Percentiles rank a stretch among this genome's conserved stretches.
Evolutionary conservation across 306 rosid genomes (phyloP).

Genomic region (Casuarina glauca): DNA sequence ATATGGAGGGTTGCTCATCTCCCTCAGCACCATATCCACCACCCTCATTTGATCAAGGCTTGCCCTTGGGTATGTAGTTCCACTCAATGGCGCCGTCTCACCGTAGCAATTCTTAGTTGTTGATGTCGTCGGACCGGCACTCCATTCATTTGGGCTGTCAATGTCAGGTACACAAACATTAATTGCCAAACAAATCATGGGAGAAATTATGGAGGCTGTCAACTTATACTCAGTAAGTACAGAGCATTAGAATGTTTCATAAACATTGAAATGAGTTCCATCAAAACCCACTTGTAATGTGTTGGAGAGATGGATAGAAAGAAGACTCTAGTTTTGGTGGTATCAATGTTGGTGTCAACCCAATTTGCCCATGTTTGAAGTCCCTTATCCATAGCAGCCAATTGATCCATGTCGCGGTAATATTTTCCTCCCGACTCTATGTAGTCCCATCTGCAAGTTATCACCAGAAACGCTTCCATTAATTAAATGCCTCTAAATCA

Average conservation of each 20-base stretch:
- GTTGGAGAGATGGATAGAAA: conserved; percentile 87
- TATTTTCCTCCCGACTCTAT: conserved; percentile 73
- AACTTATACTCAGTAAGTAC: not conserved
- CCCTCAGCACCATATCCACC: conserved; percentile 46
- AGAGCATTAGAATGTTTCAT: not conserved
- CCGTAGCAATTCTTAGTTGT: conserved; percentile 41
- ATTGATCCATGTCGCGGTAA: conserved; percentile 81
- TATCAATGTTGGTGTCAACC: conserved; percentile 74
- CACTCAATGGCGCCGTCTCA: conserved; percentile 23
- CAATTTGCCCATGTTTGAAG: conserved; percentile 91
- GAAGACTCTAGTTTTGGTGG: conserved; percentile 63
- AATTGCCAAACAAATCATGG: not conserved
- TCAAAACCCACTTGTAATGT: conserved; percentile 60
- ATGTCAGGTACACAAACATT: not conserved
- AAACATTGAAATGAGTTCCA: too few relatives aligned
- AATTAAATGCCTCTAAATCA: not conserved
- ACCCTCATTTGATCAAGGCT: conserved; percentile 57
- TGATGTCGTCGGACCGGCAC: conserved; percentile 35
- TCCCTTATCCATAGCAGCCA: conserved; percentile 83
- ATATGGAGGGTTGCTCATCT: conserved; percentile 40
- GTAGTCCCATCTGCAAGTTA: conserved; percentile 88
- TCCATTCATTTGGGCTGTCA: conserved; percentile 80
- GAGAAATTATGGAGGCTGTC: not conserved
- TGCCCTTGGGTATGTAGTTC: conserved; percentile 38
- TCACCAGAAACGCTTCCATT: conserved; percentile 15